Evolutionary conservation across 257 asterid genomes (phyloP), one percentile per base, ranked within the genome.

Genomic region (Rehmannia glutinosa): DNA sequence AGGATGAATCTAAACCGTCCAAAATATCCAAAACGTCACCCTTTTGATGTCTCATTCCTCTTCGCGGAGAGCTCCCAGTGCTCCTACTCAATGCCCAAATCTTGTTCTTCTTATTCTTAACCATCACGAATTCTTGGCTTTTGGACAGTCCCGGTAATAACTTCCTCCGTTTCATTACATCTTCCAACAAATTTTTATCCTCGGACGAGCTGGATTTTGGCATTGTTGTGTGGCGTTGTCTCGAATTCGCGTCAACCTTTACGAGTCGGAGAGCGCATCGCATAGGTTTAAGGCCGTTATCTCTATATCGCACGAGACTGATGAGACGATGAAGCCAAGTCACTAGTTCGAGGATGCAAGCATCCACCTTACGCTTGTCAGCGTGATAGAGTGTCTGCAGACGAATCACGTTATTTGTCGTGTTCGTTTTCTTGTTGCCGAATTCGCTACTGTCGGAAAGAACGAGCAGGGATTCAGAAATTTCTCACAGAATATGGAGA

Each of bases 381-480:
- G 97, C 97, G 6, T 94, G 97, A 30, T 90, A 90, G 12, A 94
- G 93, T 5, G 99, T 94, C 54, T 91, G 99, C 59, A 94, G 71
- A 53, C 97, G 93, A 33, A 87, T 85, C 49, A 84, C 76, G 82
- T 73, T 85, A 52, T 33, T 77, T 27, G 71, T 83, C 4, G 79
- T 43, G 58, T 72, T 45, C 0, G 78, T 70, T 66, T 86, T 88
- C 83, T 87, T 88, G n/a, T n/a, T n/a, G 60, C 97, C 96, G 16
- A 88, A 93, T 13, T 88, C 97, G 16, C 64, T 80, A 36, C 99
- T 93, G 92, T 62, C n/a, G 24, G 53, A 53, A 60, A 66, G 12
- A 54, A 53, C 1, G 51, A 16, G 20, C 10, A 12, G 21, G 51
- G 4, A 8, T 38, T 11, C 13, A 15, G 45, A 19, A 0, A 55